Percentiles rank a stretch among this genome's conserved stretches.
Evolutionary conservation across 2,329 filamentous ascomycete species (phyloP).

Genomic region (Cladophialophora bantiana): DNA sequence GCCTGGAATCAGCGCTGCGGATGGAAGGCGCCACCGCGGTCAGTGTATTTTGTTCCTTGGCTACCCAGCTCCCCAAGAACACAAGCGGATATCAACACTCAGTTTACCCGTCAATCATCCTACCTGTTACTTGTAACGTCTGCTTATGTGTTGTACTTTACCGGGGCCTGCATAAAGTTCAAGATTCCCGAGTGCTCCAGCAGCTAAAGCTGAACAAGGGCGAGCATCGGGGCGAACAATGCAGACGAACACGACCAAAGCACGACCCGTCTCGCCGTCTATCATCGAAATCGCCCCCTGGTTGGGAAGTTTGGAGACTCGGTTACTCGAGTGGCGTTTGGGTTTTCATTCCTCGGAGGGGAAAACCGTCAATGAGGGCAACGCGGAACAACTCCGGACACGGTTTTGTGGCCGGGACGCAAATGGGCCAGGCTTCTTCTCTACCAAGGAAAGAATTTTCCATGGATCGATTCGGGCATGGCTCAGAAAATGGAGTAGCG

Average conservation of each 20-base stretch:
- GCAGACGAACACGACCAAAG: too few species aligned
- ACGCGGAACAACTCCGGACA: neutral
- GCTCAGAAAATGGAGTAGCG: neutral
- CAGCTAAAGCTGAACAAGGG: neutral
- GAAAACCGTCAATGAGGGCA: neutral
- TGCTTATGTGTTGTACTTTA: neutral
- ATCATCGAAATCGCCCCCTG: too few species aligned
- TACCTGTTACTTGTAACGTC: too few species aligned
- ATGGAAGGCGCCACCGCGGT: too few species aligned
- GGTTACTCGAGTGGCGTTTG: too few species aligned
- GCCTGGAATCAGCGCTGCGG: too few species aligned
- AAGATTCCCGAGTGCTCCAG: neutral
- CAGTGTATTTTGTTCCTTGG: too few species aligned
- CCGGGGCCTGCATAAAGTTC: neutral
- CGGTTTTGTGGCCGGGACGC: neutral
- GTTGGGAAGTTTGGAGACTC: too few species aligned
- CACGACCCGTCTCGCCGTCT: too few species aligned
- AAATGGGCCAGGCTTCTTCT: neutral
- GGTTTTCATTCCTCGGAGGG: neutral
- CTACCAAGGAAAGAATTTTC: slow-evolving; percentile 1
- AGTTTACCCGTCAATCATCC: too few species aligned
- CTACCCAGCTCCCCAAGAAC: too few species aligned
- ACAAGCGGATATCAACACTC: too few species aligned
- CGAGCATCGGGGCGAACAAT: neutral
- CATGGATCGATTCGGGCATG: neutral